phyloP scores from a whole-genome alignment of 2,329 filamentous ascomycete genomes.

The Aspergillus ruber region DNA sequence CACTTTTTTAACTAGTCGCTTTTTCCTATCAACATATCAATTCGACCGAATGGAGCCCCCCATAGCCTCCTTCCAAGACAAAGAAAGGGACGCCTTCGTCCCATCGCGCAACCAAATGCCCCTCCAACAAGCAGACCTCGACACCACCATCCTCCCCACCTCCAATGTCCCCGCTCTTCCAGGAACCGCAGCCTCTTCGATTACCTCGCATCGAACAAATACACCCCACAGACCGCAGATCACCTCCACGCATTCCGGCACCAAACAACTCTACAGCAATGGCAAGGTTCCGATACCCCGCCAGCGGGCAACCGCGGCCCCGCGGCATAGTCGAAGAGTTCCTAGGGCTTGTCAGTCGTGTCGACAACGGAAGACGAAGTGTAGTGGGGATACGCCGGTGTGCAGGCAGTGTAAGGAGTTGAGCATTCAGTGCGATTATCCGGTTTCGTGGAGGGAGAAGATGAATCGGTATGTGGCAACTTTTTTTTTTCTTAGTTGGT shows the following conservation, averaged over 20 bases:
- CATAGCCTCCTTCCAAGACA: slow-evolving; percentile 2
- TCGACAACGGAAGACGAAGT: slow-evolving; percentile 39
- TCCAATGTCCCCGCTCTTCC: slow-evolving; percentile 6
- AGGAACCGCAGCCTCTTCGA: not conserved
- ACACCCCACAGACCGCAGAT: not conserved
- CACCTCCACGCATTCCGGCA: slow-evolving; percentile 3
- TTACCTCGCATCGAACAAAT: not conserved
- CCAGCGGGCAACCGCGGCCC: slow-evolving; percentile 10
- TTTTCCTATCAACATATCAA: too few relatives aligned
- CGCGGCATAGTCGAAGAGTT: slow-evolving; percentile 22
- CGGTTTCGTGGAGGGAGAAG: slow-evolving; percentile 31
- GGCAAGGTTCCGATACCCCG: slow-evolving; percentile 29
- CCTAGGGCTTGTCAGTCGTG: slow-evolving; percentile 39
- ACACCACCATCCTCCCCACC: slow-evolving; percentile 6
- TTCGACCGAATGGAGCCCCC: slow-evolving; percentile 6
- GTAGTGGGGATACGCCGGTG: slow-evolving; percentile 35
- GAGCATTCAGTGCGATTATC: slow-evolving; percentile 33
- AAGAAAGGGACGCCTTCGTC: not conserved
- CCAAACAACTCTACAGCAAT: slow-evolving; percentile 9
- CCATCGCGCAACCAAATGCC: slow-evolving; percentile 5
- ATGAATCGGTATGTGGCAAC: slow-evolving; percentile 28
- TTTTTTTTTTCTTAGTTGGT: slow-evolving; percentile 5
- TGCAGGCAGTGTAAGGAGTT: slow-evolving; percentile 37
- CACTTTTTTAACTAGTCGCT: not conserved
- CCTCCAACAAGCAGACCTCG: slow-evolving; percentile 5